Percentiles rank a stretch among this genome's conserved stretches.
phyloP scores from a whole-genome alignment of 768 basidiomycete genomes.

The Suillus bovinus region DNA sequence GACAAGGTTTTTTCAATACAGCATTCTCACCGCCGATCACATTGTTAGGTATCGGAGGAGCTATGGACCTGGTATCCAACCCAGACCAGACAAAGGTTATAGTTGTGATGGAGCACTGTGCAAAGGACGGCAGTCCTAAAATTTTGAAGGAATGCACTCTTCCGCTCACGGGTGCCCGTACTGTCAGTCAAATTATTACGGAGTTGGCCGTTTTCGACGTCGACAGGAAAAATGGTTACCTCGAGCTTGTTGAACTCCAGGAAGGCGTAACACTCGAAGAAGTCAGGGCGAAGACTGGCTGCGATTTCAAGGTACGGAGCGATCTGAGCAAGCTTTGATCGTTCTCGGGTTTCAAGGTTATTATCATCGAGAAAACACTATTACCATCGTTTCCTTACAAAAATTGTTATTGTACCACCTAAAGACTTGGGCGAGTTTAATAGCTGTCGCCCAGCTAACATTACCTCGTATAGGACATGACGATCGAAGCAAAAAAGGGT shows the following conservation, averaged over 20 bases:
- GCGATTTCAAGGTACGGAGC: constrained; percentile 66
- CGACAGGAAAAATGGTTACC: constrained; percentile 68
- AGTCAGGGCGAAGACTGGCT: constrained; percentile 84
- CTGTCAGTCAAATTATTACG: constrained; percentile 91
- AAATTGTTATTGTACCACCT: background rate
- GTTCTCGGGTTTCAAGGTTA: constrained; percentile 14
- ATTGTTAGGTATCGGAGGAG: constrained; percentile 82
- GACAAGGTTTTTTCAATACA: background rate
- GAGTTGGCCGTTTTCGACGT: constrained; percentile 92
- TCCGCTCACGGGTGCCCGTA: constrained; percentile 85
- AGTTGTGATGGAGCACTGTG: constrained; percentile 86
- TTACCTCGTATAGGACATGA: background rate
- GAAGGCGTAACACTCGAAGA: constrained; percentile 83
- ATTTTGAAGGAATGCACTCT: constrained; percentile 79
- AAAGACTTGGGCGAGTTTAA: background rate
- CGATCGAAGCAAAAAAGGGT: background rate
- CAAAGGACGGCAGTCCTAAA: constrained; percentile 89
- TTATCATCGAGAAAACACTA: background rate
- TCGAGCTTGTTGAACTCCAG: constrained; percentile 82
- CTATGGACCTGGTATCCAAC: constrained; percentile 96
- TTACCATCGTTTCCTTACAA: background rate
- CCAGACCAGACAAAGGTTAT: constrained; percentile 94
- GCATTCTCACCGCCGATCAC: constrained; percentile 13
- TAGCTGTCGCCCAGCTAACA: background rate
- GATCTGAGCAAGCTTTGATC: constrained; percentile 50